Evolutionary conservation across 352 stramenopile genomes (phyloP), one percentile per base, ranked within the genome.

Genomic region (Phytophthora citricola): DNA sequence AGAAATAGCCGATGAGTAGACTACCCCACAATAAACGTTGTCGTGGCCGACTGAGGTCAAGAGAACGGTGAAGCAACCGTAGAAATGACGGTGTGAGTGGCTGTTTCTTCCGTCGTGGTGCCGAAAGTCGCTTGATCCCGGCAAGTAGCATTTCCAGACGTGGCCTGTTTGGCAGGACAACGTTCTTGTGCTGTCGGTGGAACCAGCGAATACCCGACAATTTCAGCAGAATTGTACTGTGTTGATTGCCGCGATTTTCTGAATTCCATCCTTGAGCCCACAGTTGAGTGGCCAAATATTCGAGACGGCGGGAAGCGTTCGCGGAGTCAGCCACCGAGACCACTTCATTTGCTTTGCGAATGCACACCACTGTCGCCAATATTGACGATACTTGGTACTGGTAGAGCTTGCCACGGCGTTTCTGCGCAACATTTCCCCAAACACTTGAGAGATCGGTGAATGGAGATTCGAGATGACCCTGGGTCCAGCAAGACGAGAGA

Each of bases 291-390:
- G 17, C 17, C 0, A 17, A 17, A 17, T 17, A 17, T 0, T 17
- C 17, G 17, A 17, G 17, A 17, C 17, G 17, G 17, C 17, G 17
- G 17, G 17, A 17, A 17, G 17, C 17, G 17, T 17, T 17, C 17
- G 17, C 17, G 12, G 7, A 14, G 57, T 20, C 46, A 66, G 38
- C 50, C 56, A 63, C 24, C 22, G 34, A 4, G 63, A 59, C 57
- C 63, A 67, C 3, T 38, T 45, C 64, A 64, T 66, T 15, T 11
- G 24, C 48, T 4, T 10, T 2, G 57, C 12, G 40, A 69, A 73
- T 36, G 2, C 9, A 11, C 46, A 62, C 65, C 65, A 73, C 32
- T 73, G 65, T 17, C 17, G 17, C 17, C 17, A 17, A 17, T 17
- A 17, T 17, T 17, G 17, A 17, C 17, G 17, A 17, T 17, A 17